Evolutionary conservation across 2,329 filamentous ascomycete species (phyloP).

Genomic region (Aspergillus pseudonomiae): DNA sequence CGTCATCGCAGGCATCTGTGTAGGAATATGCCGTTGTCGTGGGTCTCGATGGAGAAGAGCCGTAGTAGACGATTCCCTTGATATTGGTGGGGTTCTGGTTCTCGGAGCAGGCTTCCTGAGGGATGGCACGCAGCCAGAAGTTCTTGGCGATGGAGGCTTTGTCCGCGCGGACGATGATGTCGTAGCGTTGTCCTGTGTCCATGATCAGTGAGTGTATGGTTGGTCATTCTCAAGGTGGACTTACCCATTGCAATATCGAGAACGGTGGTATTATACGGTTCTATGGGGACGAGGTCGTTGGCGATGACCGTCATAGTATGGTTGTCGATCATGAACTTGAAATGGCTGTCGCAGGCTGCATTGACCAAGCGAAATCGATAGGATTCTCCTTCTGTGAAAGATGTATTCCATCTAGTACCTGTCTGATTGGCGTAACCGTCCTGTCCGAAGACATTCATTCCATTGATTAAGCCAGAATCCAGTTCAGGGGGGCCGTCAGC

Average conservation of each 20-base stretch:
- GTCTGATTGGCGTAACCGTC: slow-evolving; percentile 27
- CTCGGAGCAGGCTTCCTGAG: slow-evolving; percentile 45
- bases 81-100: slow-evolving; percentile 49
- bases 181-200: slow-evolving; percentile 41
- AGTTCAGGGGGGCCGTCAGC: slow-evolving; percentile 30
- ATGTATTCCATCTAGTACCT: slow-evolving; percentile 50
- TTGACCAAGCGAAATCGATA: slow-evolving; percentile 35
- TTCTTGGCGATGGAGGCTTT: slow-evolving; percentile 22
- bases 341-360: slow-evolving; percentile 28
- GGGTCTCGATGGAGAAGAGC: slow-evolving; percentile 17
- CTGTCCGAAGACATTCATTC: slow-evolving; percentile 35
- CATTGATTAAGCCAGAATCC: slow-evolving; percentile 54
- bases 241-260: slow-evolving; percentile 50
- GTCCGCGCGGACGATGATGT: slow-evolving; percentile 38
- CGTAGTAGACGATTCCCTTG: slow-evolving; percentile 54
- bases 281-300: slow-evolving; percentile 61
- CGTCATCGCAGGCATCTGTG: slow-evolving; percentile 29
- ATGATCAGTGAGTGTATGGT: not conserved
- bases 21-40: slow-evolving; percentile 23
- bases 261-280: slow-evolving; percentile 55
- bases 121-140: slow-evolving; percentile 50
- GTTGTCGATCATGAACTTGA: slow-evolving; percentile 53
- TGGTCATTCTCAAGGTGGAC: not conserved
- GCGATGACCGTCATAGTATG: slow-evolving; percentile 62
- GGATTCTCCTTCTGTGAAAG: slow-evolving; percentile 43